Percentiles rank a stretch among this genome's conserved stretches.
These are phyloP conservation scores for Xylariaceae sp. DNA, from an alignment of 2,329 filamentous ascomycete genomes.

Conservation along the genomic window DNA sequence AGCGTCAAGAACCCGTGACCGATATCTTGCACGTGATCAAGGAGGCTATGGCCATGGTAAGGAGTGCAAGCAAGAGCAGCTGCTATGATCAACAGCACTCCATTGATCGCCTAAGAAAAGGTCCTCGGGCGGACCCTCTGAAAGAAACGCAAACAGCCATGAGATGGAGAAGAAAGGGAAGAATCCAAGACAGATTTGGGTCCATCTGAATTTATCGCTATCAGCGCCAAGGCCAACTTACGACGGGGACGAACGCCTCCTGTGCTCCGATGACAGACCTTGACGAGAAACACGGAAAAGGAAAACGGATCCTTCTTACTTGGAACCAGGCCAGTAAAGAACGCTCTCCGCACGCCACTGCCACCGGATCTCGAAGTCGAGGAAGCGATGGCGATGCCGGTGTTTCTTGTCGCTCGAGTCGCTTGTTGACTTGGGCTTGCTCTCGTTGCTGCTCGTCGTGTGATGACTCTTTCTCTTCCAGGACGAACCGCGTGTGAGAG, in stretches of 20 bases:
- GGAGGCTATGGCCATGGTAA: slow-evolving; percentile 65
- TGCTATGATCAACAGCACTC: slow-evolving; percentile 66
- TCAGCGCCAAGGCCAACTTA: background rate
- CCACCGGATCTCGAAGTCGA: slow-evolving; percentile 58
- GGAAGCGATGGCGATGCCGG: slow-evolving; percentile 60
- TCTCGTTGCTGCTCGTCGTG: background rate
- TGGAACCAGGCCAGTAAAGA: slow-evolving; percentile 58
- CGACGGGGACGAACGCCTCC: background rate
- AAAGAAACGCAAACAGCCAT: slow-evolving; percentile 39
- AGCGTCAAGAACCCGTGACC: slow-evolving; percentile 37
- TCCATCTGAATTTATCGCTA: slow-evolving; percentile 42
- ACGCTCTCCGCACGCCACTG: slow-evolving; percentile 64
- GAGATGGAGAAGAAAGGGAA: slow-evolving; percentile 83
- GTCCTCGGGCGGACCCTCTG: background rate
- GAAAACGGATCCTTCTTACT: slow-evolving; percentile 24
- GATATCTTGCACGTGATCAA: slow-evolving; percentile 61
- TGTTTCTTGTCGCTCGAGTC: slow-evolving; percentile 40
- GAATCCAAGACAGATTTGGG: slow-evolving; percentile 67
- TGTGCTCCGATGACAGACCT: background rate
- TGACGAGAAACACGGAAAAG: background rate
- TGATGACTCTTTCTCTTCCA: slow-evolving; percentile 5
- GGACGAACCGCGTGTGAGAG: background rate
- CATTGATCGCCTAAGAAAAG: slow-evolving; percentile 45
- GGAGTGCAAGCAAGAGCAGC: slow-evolving; percentile 54
- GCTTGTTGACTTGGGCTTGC: slow-evolving; percentile 4